phyloP scores from a whole-genome alignment of 257 asterid genomes.

The Penstemon davidsonii region DNA sequence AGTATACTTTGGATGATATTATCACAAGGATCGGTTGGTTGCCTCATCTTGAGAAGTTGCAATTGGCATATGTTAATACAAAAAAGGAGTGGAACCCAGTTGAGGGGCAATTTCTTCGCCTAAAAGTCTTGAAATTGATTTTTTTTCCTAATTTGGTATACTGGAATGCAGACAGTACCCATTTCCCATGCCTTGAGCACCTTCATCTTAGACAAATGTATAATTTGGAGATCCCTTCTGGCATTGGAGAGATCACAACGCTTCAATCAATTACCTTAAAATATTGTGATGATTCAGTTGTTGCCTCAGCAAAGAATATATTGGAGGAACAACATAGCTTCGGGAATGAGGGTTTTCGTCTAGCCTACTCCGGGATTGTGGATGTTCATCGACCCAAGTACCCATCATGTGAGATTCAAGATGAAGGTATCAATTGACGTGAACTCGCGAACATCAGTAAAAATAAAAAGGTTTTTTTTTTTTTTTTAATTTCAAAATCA shows the following conservation, averaged over 20 bases:
- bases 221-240: background rate
- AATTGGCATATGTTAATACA: too few species aligned
- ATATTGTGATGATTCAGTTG: background rate
- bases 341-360: background rate
- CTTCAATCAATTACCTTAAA: background rate
- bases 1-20: too few species aligned
- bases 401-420: too few species aligned
- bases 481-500: too few species aligned
- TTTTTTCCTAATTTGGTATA: background rate
- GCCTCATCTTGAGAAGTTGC: too few species aligned
- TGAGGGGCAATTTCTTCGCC: background rate
- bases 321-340: background rate
- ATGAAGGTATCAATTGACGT: too few species aligned
- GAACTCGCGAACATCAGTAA: too few species aligned
- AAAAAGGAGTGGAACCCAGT: background rate
- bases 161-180: background rate
- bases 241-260: background rate
- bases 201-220: background rate
- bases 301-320: background rate
- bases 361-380: too few species aligned
- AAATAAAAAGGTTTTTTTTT: too few species aligned
- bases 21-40: too few species aligned
- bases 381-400: too few species aligned
- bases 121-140: background rate
- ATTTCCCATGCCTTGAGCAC: constrained; percentile 10